phyloP scores from a whole-genome alignment of 1,284 basidiomycete species.

The Ustilago trichophora region DNA sequence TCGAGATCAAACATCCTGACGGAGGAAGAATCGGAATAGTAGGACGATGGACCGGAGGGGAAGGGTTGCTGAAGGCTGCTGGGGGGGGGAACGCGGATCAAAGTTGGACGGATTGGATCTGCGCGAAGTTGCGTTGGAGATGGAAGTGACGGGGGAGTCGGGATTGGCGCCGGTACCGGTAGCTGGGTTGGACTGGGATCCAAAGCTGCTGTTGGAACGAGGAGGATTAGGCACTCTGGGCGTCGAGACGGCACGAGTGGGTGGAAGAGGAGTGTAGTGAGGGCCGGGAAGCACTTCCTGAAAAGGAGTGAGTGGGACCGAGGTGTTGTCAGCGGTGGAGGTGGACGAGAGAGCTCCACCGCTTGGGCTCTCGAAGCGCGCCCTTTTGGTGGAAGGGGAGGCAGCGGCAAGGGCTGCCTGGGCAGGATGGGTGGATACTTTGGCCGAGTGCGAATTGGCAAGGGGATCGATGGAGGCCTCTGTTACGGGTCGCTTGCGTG shows the following conservation, averaged over 20 bases:
- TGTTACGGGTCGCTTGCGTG: conserved; percentile 37
- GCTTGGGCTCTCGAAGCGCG: conserved; percentile 37
- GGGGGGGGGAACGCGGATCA: conserved; percentile 15
- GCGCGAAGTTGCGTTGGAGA: conserved; percentile 3
- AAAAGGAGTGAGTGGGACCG: conserved; percentile 15
- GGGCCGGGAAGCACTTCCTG: conserved; percentile 19
- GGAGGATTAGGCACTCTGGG: conserved; percentile 7
- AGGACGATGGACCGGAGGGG: conserved; percentile 20
- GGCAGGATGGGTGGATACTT: background rate
- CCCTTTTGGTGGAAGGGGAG: conserved; percentile 35
- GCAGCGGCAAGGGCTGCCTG: conserved; percentile 31
- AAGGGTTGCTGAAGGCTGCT: conserved; percentile 24
- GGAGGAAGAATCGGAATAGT: conserved; percentile 25
- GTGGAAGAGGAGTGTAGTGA: conserved; percentile 35
- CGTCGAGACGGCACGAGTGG: conserved; percentile 29
- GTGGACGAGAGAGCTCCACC: conserved; percentile 10
- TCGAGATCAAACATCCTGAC: conserved; percentile 61
- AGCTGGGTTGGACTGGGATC: background rate
- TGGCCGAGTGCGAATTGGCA: conserved; percentile 5
- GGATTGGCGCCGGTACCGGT: conserved; percentile 9
- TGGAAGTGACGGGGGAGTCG: conserved; percentile 15
- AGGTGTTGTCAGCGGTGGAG: background rate
- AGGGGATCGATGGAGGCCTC: conserved; percentile 10
- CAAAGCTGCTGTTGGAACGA: conserved; percentile 20
- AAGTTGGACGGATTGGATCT: background rate